These are phyloP conservation scores for Mucor lusitanicus DNA, from an alignment of 371 early-diverging fungal genomes.

Conservation along the genomic window DNA sequence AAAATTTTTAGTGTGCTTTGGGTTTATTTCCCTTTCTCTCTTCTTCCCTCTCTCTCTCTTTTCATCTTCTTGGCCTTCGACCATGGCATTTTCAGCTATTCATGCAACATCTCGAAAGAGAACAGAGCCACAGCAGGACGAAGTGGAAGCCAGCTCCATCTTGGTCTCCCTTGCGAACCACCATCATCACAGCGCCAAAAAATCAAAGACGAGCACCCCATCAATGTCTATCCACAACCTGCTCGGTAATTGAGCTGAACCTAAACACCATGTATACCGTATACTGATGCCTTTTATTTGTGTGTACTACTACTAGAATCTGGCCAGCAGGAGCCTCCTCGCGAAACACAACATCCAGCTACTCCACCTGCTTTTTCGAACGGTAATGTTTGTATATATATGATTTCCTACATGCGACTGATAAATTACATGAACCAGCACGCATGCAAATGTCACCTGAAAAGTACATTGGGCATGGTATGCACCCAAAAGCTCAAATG, in stretches of 20 bases:
- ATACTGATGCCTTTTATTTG: no score
- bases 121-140: conserved; percentile 16
- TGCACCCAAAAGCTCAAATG: background rate
- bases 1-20: background rate
- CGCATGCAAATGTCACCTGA: conserved; percentile 2
- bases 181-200: background rate
- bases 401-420: background rate
- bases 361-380: background rate
- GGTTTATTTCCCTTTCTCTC: background rate
- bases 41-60: background rate
- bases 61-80: background rate
- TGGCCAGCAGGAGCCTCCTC: background rate
- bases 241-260: conserved; percentile 20
- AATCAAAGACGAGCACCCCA: background rate
- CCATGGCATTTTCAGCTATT: background rate
- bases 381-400: background rate
- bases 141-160: conserved; percentile 45
- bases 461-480: background rate
- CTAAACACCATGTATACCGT: background rate
- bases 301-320: background rate
- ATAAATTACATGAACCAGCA: background rate
- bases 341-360: background rate
- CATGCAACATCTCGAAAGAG: background rate
- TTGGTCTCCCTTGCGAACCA: conserved; percentile 39
- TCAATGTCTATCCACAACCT: conserved; percentile 43